These are phyloP conservation scores for Lactuca sativa DNA, from an alignment of 129 eudicot genomes.

Conservation along the genomic window DNA sequence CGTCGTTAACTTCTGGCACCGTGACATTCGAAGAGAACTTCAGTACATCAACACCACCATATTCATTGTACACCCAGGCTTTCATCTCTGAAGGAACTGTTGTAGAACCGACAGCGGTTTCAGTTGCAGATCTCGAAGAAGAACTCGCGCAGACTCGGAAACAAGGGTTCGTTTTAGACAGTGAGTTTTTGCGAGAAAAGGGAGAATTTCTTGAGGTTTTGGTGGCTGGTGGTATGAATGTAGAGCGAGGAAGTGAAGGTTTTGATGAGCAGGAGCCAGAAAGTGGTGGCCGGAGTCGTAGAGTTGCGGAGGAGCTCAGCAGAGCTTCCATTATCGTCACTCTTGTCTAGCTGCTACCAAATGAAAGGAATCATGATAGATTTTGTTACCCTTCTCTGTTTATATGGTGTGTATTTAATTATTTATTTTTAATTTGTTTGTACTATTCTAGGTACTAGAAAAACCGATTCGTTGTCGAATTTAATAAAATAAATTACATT, in stretches of 20 bases:
- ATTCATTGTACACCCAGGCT: constrained; percentile 84
- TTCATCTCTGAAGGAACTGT: constrained; percentile 71
- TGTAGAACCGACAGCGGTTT: constrained; percentile 40
- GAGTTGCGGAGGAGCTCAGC: constrained; percentile 65
- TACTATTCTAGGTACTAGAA: constrained; percentile 4
- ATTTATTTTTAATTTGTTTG: constrained; percentile 10
- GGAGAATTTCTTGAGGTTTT: constrained; percentile 1
- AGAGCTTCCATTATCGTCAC: constrained; percentile 57
- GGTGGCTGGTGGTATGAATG: constrained; percentile 27
- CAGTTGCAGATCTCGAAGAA: constrained; percentile 52
- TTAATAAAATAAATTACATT: too few species aligned
- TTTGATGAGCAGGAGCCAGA: constrained; percentile 38
- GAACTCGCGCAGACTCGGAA: constrained; percentile 48
- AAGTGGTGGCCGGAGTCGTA: constrained; percentile 39
- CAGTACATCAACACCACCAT: constrained; percentile 87
- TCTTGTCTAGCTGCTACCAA: neutral
- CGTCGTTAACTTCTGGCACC: constrained; percentile 71
- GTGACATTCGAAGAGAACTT: constrained; percentile 49
- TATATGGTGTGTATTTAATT: constrained; percentile 28
- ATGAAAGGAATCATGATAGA: constrained; percentile 24
- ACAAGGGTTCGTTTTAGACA: neutral
- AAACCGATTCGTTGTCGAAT: neutral
- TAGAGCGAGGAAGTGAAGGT: constrained; percentile 27
- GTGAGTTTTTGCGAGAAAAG: constrained; percentile 13
- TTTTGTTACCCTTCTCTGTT: constrained; percentile 19